Evolutionary conservation across 805 yeast genomes (phyloP).

Genomic region (Schwanniomyces pseudopolymorphus): DNA sequence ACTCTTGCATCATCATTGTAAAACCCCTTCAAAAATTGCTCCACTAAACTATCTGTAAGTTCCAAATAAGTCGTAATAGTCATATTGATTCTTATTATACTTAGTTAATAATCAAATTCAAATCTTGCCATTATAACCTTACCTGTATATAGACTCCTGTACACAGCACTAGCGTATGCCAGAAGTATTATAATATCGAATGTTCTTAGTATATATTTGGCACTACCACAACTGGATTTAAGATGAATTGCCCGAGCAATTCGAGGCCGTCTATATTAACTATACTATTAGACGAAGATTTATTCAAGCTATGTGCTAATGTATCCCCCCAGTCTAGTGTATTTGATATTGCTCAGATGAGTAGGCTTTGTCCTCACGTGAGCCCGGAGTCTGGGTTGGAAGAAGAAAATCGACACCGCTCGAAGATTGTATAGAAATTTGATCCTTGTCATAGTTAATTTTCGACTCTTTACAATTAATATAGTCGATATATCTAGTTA

Average conservation of each 20-base stretch:
- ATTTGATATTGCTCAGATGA: neutral
- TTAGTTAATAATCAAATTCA: too few species aligned
- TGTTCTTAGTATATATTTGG: too few species aligned
- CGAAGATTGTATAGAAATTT: neutral
- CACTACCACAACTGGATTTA: too few species aligned
- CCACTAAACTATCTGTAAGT: constrained; percentile 19
- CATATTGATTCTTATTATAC: constrained; percentile 1
- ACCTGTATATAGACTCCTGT: too few species aligned
- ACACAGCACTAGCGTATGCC: too few species aligned
- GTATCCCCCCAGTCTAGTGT: too few species aligned
- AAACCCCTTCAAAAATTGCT: constrained; percentile 13
- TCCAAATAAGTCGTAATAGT: constrained; percentile 19
- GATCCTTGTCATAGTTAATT: neutral
- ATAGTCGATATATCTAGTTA: neutral
- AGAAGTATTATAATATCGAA: too few species aligned
- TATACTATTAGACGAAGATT: too few species aligned
- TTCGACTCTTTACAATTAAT: neutral
- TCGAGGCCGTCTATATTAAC: too few species aligned
- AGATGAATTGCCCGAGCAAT: too few species aligned
- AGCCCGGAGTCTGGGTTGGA: neutral
- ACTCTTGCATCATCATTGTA: neutral
- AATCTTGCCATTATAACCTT: neutral
- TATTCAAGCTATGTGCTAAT: too few species aligned
- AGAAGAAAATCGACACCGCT: neutral
- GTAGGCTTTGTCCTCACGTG: neutral